Percentiles rank a stretch among this genome's conserved stretches.
phyloP scores from a whole-genome alignment of 495 filamentous ascomycete genomes.

The Penicillium argentinense region DNA sequence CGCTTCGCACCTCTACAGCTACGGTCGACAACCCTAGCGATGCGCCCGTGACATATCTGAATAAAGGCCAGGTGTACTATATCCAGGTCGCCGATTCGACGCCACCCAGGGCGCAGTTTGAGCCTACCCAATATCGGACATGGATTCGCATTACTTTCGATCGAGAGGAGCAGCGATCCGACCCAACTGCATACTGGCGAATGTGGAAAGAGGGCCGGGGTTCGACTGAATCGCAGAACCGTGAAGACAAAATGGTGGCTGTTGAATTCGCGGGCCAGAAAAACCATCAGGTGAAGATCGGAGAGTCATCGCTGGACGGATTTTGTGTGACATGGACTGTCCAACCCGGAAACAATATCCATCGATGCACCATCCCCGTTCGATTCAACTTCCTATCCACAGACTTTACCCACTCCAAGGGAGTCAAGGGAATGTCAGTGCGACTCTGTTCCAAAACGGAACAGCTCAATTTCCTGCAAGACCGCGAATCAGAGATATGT shows the following conservation, averaged over 20 bases:
- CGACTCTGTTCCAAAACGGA: conserved; percentile 90
- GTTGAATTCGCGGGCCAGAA: conserved; percentile 82
- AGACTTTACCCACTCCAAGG: conserved; percentile 97
- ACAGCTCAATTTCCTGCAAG: conserved; percentile 23
- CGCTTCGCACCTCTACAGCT: conserved; percentile 1
- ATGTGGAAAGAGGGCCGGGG: conserved; percentile 96
- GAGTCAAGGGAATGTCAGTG: conserved; percentile 94
- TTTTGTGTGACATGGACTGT: conserved; percentile 90
- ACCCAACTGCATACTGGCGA: conserved; percentile 85
- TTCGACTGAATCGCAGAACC: conserved; percentile 9
- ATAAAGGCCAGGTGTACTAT: conserved; percentile 93
- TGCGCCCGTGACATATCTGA: conserved; percentile 94
- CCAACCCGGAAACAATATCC: conserved; percentile 50
- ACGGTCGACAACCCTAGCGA: not conserved
- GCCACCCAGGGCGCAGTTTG: conserved; percentile 45
- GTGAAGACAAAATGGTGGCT: conserved; percentile 83
- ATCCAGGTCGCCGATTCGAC: conserved; percentile 69
- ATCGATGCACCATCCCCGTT: conserved; percentile 80
- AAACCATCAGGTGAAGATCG: conserved; percentile 50
- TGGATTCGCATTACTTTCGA: conserved; percentile 92
- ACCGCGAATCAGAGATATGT: conserved; percentile 62
- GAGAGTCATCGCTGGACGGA: conserved; percentile 83
- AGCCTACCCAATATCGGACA: conserved; percentile 68
- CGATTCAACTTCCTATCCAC: conserved; percentile 98
- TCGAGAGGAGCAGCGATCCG: conserved; percentile 82